Evolutionary conservation across 1,139 yeast genomes (phyloP), one percentile per base, ranked within the genome.

Genomic region (Zygotorulaspora mrakii): DNA sequence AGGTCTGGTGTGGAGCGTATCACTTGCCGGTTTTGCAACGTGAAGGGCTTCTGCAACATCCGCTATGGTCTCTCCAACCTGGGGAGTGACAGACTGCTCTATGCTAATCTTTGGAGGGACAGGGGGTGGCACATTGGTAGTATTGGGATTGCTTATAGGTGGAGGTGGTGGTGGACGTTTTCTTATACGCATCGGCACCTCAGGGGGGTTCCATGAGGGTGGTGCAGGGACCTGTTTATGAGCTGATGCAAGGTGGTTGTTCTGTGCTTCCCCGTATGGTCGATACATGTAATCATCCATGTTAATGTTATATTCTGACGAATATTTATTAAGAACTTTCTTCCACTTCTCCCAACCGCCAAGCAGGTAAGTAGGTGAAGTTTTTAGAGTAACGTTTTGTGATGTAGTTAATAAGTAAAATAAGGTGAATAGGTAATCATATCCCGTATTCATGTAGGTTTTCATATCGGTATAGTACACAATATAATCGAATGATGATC

Each of bases 401-500:
- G 60, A 49, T 2, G 59, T 45, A 7, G 49, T 47, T 16, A 61
- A 31, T 5, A 61, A 35, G 31, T 57, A 50, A 33, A 59, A 61
- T 10, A 61, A 47, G 2, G 52, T 47, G 26, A 59, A 52, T 38
- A 50, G 49, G 42, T 58, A 65, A 43, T 66, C 69, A 38, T 54
- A 56, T 16, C 57, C 54, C 3, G 65, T 55, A n/a, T 53, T 45
- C 52, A 67, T 50, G 37, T 50, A 61, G 1, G 69, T 66, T 17
- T 52, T 53, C 44, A 56, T 55, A 43, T 69, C 70, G 32, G 74
- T 77, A 54, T 81, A 75, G 3, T 77, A 52, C 2, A 81, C 75
- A 7, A 82, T 66, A 25, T 71, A 59, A 38, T 79, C 80, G 52
- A 70, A 82, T 20, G 61, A 62, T 37, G 66, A 61, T 47, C 85